Conservation (phyloP, 495 filamentous ascomycete genomes). For the Aspergillus affinis region DNA sequence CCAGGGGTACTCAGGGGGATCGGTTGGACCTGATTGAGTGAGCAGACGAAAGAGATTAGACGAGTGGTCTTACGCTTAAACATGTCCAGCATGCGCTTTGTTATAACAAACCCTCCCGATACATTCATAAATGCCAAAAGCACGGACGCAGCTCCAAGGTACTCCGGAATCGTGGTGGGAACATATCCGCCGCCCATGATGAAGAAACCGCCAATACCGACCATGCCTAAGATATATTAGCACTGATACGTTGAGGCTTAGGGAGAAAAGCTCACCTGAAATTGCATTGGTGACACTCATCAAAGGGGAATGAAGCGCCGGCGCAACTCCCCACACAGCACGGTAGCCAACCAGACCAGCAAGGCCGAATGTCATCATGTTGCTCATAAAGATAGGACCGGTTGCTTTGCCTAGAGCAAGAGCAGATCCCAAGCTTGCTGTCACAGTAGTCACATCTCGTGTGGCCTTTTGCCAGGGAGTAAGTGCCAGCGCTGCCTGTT, state of each 20-base stretch:
- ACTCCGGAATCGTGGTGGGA: slow-evolving; percentile 73
- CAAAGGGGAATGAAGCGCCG: slow-evolving; percentile 75
- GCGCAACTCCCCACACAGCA: slow-evolving; percentile 75
- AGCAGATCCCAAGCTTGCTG: slow-evolving; percentile 69
- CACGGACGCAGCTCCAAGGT: slow-evolving; percentile 72
- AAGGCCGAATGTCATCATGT: slow-evolving; percentile 75
- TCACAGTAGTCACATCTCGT: slow-evolving; percentile 66
- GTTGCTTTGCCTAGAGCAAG: slow-evolving; percentile 74
- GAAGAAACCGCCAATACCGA: slow-evolving; percentile 79
- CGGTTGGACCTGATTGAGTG: slow-evolving; percentile 56
- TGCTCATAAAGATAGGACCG: slow-evolving; percentile 76
- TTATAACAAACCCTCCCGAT: slow-evolving; percentile 78
- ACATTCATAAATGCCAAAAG: slow-evolving; percentile 81
- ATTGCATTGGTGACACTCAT: slow-evolving; percentile 90
- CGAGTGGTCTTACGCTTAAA: slow-evolving; percentile 58
- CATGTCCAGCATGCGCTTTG: slow-evolving; percentile 91
- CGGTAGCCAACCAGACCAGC: slow-evolving; percentile 78
- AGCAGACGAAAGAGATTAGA: slow-evolving; percentile 12
- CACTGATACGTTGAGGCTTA: neutral
- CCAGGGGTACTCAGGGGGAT: slow-evolving; percentile 82
- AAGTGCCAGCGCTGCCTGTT: slow-evolving; percentile 58
- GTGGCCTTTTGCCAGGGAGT: slow-evolving; percentile 76
- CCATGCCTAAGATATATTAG: slow-evolving; percentile 54
- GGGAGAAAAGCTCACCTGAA: slow-evolving; percentile 48
- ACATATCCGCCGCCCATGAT: slow-evolving; percentile 74